Base-by-base conservation (phyloP, 345 rosid genomes). In the Gossypium sturtianum region DNA sequence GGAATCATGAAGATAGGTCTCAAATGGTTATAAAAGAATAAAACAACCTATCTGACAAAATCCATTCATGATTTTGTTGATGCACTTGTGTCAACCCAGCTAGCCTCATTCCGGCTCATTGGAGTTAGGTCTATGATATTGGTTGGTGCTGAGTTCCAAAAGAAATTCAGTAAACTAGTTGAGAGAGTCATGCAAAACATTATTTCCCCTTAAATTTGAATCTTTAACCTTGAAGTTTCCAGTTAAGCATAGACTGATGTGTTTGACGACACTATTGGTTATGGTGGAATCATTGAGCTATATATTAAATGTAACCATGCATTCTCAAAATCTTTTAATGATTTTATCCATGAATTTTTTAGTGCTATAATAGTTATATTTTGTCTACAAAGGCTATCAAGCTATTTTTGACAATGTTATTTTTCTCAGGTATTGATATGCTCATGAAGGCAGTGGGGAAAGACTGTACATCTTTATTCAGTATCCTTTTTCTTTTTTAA, bases 401-500 rank as follows among this genome's bases (percentile, higher is more conserved):
- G 13, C 12, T 19, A 63, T 25, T 66, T 8, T 73, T 62, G 66
- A 83, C 20, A 27, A 66, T 64, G 16, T 69, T 34, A 9, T 29
- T 17, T 57, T 78, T 17, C 34, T 62, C 90, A 88, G 94, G 98
- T 80, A 91, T 80, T 58, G 97, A 93, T 80, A 90, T 96, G 84
- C 77, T 96, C 77, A 85, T 84, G 94, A 96, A 91, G 87, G 97
- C 84, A 0, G 93, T 87, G 62, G 99, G 97, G 43, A 91, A 87
- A 80, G 98, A 96, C 77, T 89, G 92, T 80, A 90, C 99, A 64
- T 77, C 90, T n/a, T 80, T 93, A 82, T 93, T 93, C 86, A 90
- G 91, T 89, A 91, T 91, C 97, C 93, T 89, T 88, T 71, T 80
- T 17, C 2, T 9, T 38, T 1, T 45, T 11, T 2, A 0, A 9